Percentiles rank a stretch among this genome's conserved stretches.
phyloP scores from a whole-genome alignment of 371 early-diverging fungal genomes.

The Syncephalastrum contaminatum region DNA sequence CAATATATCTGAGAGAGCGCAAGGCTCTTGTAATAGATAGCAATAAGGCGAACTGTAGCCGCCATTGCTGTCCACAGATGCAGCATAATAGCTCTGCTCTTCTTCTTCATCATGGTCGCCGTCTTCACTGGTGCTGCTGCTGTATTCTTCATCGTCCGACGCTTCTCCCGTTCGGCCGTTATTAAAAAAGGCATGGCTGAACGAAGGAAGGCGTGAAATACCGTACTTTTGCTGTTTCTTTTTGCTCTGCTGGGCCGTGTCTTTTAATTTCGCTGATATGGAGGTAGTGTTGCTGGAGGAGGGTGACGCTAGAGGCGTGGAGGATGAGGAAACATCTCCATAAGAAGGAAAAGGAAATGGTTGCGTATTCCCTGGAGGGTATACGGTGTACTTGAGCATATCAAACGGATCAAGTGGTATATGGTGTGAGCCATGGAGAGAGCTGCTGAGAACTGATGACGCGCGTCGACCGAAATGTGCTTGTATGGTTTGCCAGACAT shows the following conservation, averaged over 20 bases:
- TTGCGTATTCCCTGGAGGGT: too few relatives aligned
- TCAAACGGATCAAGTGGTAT: too few relatives aligned
- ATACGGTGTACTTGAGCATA: too few relatives aligned
- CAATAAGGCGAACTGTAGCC: too few relatives aligned
- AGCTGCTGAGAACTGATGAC: background rate
- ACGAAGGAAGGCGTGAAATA: constrained; percentile 18
- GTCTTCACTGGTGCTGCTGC: background rate
- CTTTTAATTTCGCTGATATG: too few relatives aligned
- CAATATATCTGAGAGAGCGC: constrained; percentile 21
- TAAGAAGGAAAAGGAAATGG: too few relatives aligned
- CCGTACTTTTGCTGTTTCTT: constrained; percentile 5
- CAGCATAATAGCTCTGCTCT: constrained; percentile 27
- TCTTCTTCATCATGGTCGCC: background rate
- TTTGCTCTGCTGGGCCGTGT: too few relatives aligned
- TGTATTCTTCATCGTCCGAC: constrained; percentile 18
- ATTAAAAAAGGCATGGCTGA: constrained; percentile 26
- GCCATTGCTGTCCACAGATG: constrained; percentile 31
- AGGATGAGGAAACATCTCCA: too few relatives aligned
- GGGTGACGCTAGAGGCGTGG: too few relatives aligned
- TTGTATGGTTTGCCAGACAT: constrained; percentile 21
- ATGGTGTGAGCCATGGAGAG: background rate
- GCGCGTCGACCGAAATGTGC: background rate
- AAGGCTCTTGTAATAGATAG: constrained; percentile 43
- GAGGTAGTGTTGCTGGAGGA: too few relatives aligned
- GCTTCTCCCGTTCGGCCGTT: constrained; percentile 26